A percentile compares a stretch with the other conserved stretches of the same genome.
Evolutionary conservation across 2,329 filamentous ascomycete species (phyloP).

Genomic region (Teratosphaeria zuluensis): DNA sequence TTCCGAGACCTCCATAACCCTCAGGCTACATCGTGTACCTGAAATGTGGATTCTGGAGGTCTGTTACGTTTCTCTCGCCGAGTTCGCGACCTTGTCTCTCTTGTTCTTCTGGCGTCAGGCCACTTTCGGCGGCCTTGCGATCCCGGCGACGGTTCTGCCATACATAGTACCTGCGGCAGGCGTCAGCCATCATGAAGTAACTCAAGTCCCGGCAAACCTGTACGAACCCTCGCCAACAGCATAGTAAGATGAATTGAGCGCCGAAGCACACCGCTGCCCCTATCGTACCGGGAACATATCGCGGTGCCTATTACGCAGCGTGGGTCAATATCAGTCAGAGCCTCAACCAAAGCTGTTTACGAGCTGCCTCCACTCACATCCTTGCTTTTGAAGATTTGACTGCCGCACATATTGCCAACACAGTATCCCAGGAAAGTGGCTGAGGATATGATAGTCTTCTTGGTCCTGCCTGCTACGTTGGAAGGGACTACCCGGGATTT

Average conservation of each 20-base stretch:
- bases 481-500: conserved; percentile 25
- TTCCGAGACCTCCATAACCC: background rate
- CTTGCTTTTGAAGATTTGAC: conserved; percentile 36
- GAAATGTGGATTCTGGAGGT: conserved; percentile 39
- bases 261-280: conserved; percentile 29
- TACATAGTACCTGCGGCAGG: conserved; percentile 27
- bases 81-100: conserved; percentile 55
- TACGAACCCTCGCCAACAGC: conserved; percentile 25
- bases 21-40: conserved; percentile 15
- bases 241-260: conserved; percentile 26
- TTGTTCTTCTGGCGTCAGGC: conserved; percentile 46
- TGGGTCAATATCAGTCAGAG: background rate
- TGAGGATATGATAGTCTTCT: conserved; percentile 37
- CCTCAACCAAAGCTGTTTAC: background rate
- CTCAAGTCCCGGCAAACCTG: background rate
- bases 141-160: conserved; percentile 29
- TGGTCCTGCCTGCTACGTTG: conserved; percentile 39
- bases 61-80: conserved; percentile 60
- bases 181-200: background rate
- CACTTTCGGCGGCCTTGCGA: conserved; percentile 13
- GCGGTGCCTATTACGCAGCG: conserved; percentile 19
- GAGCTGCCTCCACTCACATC: conserved; percentile 20
- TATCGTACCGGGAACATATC: conserved; percentile 36
- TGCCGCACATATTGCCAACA: conserved; percentile 40
- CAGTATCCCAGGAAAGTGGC: conserved; percentile 40